Evolutionary conservation across 23 red algal genomes (phyloP).

Genomic region (Agarophyton chilense): DNA sequence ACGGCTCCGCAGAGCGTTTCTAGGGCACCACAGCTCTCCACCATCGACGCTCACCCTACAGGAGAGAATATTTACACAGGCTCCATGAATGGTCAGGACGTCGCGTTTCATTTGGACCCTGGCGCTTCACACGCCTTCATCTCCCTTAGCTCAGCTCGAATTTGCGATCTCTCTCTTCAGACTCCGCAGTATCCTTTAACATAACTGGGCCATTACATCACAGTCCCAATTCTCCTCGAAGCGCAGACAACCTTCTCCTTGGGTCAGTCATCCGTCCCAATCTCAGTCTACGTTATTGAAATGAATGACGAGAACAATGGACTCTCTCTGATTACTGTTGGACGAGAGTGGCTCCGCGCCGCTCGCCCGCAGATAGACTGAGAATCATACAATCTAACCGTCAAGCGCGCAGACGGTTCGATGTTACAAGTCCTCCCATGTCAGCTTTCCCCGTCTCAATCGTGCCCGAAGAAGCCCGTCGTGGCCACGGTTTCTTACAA

Average conservation of each 20-base stretch:
- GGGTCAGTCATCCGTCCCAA: neutral
- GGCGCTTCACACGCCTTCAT: conserved; percentile 33
- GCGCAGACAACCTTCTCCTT: neutral
- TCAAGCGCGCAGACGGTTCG: conserved; percentile 45
- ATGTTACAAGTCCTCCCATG: neutral
- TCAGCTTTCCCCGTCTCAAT: neutral
- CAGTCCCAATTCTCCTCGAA: neutral
- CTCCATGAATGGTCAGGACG: neutral
- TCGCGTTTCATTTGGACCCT: neutral
- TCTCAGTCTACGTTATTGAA: neutral
- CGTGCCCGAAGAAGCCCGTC: neutral
- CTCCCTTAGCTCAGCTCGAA: neutral
- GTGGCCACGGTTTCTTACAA: neutral
- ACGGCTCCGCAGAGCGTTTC: neutral
- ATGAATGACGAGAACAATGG: too few relatives aligned
- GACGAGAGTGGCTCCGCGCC: neutral
- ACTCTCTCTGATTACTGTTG: too few relatives aligned
- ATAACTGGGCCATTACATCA: neutral
- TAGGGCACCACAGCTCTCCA: neutral
- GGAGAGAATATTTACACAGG: neutral
- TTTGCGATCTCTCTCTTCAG: neutral
- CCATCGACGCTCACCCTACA: neutral
- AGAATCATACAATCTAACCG: neutral
- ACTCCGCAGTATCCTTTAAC: neutral
- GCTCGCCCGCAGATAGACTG: neutral